These are phyloP conservation scores for Phellinidium pouzarii DNA, from an alignment of 1,284 basidiomycete species.

Conservation along the genomic window DNA sequence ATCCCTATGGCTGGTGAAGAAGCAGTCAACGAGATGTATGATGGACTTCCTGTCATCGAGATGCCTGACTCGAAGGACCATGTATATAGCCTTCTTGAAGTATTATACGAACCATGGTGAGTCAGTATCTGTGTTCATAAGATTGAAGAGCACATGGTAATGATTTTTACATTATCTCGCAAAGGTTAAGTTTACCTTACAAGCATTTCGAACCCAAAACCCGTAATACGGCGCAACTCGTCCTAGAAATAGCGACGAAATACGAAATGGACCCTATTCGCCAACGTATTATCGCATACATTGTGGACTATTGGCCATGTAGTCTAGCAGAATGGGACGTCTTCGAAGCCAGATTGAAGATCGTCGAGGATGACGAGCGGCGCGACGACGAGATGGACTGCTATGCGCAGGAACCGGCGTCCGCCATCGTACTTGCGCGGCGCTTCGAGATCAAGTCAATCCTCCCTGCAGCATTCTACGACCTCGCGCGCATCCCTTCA, in stretches of 20 bases:
- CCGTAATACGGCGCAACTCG: neutral
- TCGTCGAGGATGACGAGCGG: neutral
- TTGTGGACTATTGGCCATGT: constrained; percentile 3
- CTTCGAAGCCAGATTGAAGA: constrained; percentile 1
- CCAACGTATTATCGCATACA: constrained; percentile 1
- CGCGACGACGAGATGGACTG: constrained; percentile 2
- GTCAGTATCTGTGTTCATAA: neutral
- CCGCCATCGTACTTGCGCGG: constrained; percentile 2
- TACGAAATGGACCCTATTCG: constrained; percentile 12
- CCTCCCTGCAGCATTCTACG: constrained; percentile 10
- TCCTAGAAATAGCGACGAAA: constrained; percentile 5
- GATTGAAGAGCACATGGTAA: neutral
- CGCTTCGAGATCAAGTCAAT: constrained; percentile 5
- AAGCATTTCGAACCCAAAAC: constrained; percentile 1
- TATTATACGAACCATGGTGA: constrained; percentile 6
- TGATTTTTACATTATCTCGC: neutral
- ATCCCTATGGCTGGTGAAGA: neutral
- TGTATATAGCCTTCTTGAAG: constrained; percentile 1
- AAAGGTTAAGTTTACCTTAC: neutral
- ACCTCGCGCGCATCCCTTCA: constrained; percentile 3
- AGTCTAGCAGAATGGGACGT: constrained; percentile 4
- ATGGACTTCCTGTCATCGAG: neutral
- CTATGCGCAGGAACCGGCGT: constrained; percentile 3
- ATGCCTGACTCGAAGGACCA: constrained; percentile 6
- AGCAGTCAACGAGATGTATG: constrained; percentile 6